Evolutionary conservation across 1,139 yeast species (phyloP).

Genomic region (Neolecta irregularis): DNA sequence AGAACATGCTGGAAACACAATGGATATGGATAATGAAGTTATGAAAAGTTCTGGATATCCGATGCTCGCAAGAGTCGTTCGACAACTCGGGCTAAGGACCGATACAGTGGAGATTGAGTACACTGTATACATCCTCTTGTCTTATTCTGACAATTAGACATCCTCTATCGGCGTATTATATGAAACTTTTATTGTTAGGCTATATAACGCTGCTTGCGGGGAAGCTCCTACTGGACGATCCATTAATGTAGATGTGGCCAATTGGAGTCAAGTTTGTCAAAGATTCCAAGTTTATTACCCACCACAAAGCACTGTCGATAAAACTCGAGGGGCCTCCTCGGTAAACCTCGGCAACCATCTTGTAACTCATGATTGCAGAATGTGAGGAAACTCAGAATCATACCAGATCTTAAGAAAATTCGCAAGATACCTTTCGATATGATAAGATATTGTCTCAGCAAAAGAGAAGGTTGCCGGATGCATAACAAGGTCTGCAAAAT

Average conservation of each 20-base stretch:
- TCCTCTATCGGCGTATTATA: constrained; percentile 8
- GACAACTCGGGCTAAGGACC: neutral
- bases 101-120: constrained; percentile 10
- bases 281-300: too few relatives aligned
- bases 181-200: constrained; percentile 1
- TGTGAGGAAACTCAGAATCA: constrained; percentile 13
- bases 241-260: too few relatives aligned
- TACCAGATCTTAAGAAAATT: constrained; percentile 10
- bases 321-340: too few relatives aligned
- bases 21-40: too few relatives aligned
- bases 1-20: too few relatives aligned
- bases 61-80: constrained; percentile 4
- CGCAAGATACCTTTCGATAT: constrained; percentile 14
- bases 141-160: too few relatives aligned
- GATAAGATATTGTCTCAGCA: constrained; percentile 12
- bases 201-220: too few relatives aligned
- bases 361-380: constrained; percentile 15
- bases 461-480: constrained; percentile 13
- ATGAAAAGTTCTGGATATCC: constrained; percentile 5
- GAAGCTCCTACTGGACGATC: too few relatives aligned
- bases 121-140: constrained; percentile 7
- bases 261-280: too few relatives aligned
- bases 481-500: constrained; percentile 17
- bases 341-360: too few relatives aligned
- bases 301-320: neutral